These are phyloP conservation scores for Jacaranda copaia DNA, from an alignment of 257 asterid genomes.

Conservation along the genomic window DNA sequence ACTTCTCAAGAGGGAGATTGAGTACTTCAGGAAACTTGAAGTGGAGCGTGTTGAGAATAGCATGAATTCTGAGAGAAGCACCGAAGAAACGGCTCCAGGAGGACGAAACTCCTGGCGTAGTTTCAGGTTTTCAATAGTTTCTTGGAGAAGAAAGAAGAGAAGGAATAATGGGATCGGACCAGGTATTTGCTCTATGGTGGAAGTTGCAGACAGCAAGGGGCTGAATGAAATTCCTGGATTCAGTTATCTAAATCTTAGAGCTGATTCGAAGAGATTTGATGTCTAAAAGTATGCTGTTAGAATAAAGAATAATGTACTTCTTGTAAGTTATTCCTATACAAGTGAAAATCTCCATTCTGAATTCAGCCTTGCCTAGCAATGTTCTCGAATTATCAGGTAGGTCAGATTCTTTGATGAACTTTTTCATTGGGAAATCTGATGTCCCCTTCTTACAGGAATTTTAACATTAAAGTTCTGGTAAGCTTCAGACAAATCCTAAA, in stretches of 20 bases:
- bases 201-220: constrained; percentile 32
- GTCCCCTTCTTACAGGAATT: not conserved
- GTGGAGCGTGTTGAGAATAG: constrained; percentile 43
- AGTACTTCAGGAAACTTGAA: constrained; percentile 64
- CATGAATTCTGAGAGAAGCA: constrained; percentile 39
- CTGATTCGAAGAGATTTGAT: constrained; percentile 64
- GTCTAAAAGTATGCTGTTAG: constrained; percentile 19
- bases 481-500: not conserved
- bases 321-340: not conserved
- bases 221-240: constrained; percentile 52
- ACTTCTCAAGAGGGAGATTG: constrained; percentile 85
- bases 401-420: not conserved
- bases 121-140: constrained; percentile 49
- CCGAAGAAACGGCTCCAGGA: constrained; percentile 40
- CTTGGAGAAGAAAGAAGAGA: constrained; percentile 71
- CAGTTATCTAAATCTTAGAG: constrained; percentile 71
- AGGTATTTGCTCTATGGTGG: constrained; percentile 48
- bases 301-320: not conserved
- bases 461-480: not conserved
- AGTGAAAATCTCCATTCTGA: not conserved
- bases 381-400: not conserved
- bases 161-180: constrained; percentile 53
- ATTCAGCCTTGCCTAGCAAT: not conserved
- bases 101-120: constrained; percentile 58
- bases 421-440: not conserved